A percentile compares a stretch with the other conserved stretches of the same genome.
phyloP scores from a whole-genome alignment of 768 basidiomycete species.

The Nidularia sp. region DNA sequence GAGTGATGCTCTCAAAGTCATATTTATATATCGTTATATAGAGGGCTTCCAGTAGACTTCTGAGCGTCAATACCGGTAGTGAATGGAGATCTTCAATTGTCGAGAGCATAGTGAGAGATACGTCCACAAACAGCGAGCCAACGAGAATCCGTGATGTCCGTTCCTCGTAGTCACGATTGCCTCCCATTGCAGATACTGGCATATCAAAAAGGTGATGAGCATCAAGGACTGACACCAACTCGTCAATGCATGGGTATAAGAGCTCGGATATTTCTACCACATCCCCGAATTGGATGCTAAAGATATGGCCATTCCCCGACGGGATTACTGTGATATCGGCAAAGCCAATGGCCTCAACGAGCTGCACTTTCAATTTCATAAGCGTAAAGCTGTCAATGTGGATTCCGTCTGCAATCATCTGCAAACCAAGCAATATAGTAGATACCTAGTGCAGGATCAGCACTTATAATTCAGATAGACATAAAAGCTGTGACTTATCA shows the following conservation, averaged over 20 bases:
- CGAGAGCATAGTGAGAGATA: conserved; percentile 47
- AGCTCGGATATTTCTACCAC: conserved; percentile 34
- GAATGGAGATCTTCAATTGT: conserved; percentile 37
- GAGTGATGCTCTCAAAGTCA: conserved; percentile 53
- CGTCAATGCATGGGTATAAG: conserved; percentile 53
- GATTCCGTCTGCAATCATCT: conserved; percentile 66
- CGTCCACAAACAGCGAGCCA: conserved; percentile 63
- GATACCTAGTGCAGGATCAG: conserved; percentile 35
- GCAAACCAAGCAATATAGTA: conserved; percentile 52
- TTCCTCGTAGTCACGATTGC: conserved; percentile 36
- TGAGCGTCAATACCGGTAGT: conserved; percentile 53
- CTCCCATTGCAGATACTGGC: conserved; percentile 30
- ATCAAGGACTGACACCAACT: conserved; percentile 57
- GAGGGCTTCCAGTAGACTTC: conserved; percentile 59
- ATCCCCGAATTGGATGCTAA: conserved; percentile 52
- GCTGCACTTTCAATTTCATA: conserved; percentile 57
- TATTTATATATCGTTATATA: conserved; percentile 72
- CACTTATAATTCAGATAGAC: too few relatives aligned
- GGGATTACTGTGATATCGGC: conserved; percentile 41
- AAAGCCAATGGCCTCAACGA: conserved; percentile 53
- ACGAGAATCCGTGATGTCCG: conserved; percentile 41
- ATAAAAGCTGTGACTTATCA: too few relatives aligned
- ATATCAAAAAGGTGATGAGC: conserved; percentile 46
- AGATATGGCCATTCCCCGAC: conserved; percentile 40
- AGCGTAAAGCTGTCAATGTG: conserved; percentile 45